phyloP scores from a whole-genome alignment of 192 early-diverging fungal genomes.

The Rhizophagus sp. region DNA sequence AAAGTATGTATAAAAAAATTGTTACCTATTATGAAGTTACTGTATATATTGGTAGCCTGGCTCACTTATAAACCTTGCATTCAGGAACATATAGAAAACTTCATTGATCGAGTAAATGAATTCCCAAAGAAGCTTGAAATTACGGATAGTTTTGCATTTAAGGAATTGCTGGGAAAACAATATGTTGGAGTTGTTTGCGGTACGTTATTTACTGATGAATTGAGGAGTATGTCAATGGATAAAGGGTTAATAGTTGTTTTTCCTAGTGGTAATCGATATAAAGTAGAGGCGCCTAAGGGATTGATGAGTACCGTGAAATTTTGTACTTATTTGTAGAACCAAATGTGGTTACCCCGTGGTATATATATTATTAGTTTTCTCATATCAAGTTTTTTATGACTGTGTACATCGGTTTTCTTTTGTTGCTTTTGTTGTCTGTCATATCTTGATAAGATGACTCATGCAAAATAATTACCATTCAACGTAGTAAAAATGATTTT shows the following conservation, averaged over 20 bases:
- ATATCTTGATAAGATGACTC: too few relatives aligned
- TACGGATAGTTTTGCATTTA: conserved; percentile 5
- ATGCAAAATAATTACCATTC: too few relatives aligned
- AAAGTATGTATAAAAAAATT: background rate
- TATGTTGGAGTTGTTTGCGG: conserved; percentile 21
- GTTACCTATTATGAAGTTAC: background rate
- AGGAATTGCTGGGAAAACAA: conserved; percentile 20
- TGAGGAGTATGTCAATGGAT: background rate
- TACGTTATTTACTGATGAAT: background rate
- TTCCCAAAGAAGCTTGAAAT: background rate
- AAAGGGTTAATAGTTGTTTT: conserved; percentile 20
- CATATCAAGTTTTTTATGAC: too few relatives aligned
- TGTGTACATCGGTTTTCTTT: too few relatives aligned
- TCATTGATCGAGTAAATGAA: conserved; percentile 16
- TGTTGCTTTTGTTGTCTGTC: too few relatives aligned
- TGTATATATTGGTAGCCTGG: background rate
- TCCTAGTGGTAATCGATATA: conserved; percentile 17
- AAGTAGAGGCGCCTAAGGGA: background rate
- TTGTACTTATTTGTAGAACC: background rate
- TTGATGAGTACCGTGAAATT: background rate
- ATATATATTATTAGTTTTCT: too few relatives aligned
- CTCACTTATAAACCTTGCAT: conserved; percentile 18
- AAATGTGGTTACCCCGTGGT: background rate
- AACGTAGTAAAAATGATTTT: too few relatives aligned
- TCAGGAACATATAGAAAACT: background rate